Conservation (phyloP, 2,329 filamentous ascomycete genomes). For the Fusarium sulawesiense region DNA sequence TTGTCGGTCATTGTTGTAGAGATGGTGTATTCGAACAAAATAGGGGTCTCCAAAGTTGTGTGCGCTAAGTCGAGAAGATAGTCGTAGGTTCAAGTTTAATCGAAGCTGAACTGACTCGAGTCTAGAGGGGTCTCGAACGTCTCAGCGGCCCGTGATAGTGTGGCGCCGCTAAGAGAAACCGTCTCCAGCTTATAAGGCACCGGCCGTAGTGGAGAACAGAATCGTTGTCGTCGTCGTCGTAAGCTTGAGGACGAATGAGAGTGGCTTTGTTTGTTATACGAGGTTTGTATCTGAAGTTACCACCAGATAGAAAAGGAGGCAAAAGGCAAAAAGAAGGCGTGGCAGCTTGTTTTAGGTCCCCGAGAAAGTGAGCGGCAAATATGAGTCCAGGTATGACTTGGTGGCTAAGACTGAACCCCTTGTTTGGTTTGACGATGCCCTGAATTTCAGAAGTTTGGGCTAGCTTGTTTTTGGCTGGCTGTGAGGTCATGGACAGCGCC, state of each 20-base stretch:
- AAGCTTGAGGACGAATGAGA: slow-evolving; percentile 21
- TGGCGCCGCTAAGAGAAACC: slow-evolving; percentile 33
- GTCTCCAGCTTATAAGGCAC: slow-evolving; percentile 39
- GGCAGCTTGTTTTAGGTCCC: slow-evolving; percentile 18
- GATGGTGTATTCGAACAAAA: background rate
- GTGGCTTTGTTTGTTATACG: slow-evolving; percentile 26
- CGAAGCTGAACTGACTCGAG: background rate
- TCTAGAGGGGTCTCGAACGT: slow-evolving; percentile 24
- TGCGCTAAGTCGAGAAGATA: background rate
- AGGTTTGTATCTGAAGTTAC: slow-evolving; percentile 19
- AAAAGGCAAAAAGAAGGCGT: slow-evolving; percentile 1
- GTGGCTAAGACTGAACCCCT: slow-evolving; percentile 23
- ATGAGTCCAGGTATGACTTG: slow-evolving; percentile 4
- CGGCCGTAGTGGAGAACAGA: slow-evolving; percentile 29
- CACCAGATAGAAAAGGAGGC: slow-evolving; percentile 11
- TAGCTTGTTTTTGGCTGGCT: slow-evolving; percentile 32
- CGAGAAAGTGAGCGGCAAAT: slow-evolving; percentile 5
- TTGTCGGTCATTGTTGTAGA: slow-evolving; percentile 23
- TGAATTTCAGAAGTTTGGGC: slow-evolving; percentile 26
- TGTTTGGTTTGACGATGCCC: slow-evolving; percentile 29
- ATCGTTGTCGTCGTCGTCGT: slow-evolving; percentile 12
- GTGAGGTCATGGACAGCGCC: slow-evolving; percentile 36
- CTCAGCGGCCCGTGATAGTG: slow-evolving; percentile 29
- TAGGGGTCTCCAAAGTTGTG: background rate
- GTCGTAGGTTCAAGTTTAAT: slow-evolving; percentile 7